Percentiles rank a stretch among this genome's conserved stretches.
These are phyloP conservation scores for Leccinum truebloodii DNA, from an alignment of 768 basidiomycete genomes.

Conservation along the genomic window DNA sequence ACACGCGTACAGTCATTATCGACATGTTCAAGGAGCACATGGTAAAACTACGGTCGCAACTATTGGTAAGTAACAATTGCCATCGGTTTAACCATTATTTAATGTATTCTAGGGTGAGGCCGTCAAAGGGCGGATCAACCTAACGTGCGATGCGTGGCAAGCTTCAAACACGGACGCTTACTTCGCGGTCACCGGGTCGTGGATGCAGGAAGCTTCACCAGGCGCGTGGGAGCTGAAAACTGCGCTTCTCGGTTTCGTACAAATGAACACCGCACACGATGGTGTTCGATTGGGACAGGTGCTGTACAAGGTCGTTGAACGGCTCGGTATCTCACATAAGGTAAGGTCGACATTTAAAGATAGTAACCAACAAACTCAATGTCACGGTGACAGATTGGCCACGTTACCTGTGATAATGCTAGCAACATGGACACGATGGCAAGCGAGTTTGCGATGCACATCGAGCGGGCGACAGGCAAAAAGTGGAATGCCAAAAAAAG, in stretches of 20 bases:
- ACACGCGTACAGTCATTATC: not conserved
- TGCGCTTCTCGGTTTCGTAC: not conserved
- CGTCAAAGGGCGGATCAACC: not conserved
- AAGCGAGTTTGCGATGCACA: too few species aligned
- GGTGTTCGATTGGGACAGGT: not conserved
- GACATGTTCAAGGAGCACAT: not conserved
- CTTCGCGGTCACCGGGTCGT: not conserved
- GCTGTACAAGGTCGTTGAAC: not conserved
- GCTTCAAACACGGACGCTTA: not conserved
- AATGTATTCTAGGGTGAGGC: not conserved
- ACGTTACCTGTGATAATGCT: too few species aligned
- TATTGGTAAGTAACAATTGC: not conserved
- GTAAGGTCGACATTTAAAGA: not conserved
- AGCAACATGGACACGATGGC: too few species aligned
- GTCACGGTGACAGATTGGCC: too few species aligned
- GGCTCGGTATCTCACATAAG: not conserved
- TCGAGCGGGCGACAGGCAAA: too few species aligned
- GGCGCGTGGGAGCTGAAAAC: not conserved
- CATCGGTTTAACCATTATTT: not conserved
- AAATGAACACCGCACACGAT: not conserved
- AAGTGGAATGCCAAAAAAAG: too few species aligned
- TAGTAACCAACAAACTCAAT: too few species aligned
- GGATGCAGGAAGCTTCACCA: not conserved
- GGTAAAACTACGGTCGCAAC: not conserved
- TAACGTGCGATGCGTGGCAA: not conserved